Evolutionary conservation across 331 rosid species (phyloP).

Genomic region (Phaseolus coccineus): DNA sequence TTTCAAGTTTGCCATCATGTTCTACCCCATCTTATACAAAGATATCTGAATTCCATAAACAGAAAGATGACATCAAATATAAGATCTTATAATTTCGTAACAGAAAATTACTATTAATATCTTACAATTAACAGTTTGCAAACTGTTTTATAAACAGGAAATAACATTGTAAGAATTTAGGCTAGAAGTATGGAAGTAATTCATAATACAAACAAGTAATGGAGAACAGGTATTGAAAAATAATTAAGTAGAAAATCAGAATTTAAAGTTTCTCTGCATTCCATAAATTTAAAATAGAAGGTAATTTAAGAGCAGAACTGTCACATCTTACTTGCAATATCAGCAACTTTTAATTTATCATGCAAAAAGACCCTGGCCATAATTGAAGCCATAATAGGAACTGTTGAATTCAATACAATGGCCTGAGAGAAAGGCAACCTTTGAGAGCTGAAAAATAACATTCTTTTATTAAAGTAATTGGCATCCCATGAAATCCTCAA

Average conservation of each 20-base stretch:
- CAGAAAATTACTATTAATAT: background rate
- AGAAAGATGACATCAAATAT: background rate
- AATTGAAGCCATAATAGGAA: slow-evolving; percentile 79
- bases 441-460: slow-evolving; percentile 64
- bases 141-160: slow-evolving; percentile 24
- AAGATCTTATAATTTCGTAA: background rate
- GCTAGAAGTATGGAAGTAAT: background rate
- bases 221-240: background rate
- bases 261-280: background rate
- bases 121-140: background rate
- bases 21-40: background rate
- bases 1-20: slow-evolving; percentile 6
- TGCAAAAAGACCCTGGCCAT: slow-evolving; percentile 67
- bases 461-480: slow-evolving; percentile 33
- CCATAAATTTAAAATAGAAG: slow-evolving; percentile 23
- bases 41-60: slow-evolving; percentile 18
- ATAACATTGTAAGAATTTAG: background rate
- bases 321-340: slow-evolving; percentile 63
- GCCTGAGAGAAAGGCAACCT: slow-evolving; percentile 75
- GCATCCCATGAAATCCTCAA: slow-evolving; percentile 17
- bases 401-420: slow-evolving; percentile 65
- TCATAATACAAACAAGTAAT: background rate
- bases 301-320: slow-evolving; percentile 26
- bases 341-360: slow-evolving; percentile 71
- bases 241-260: background rate